Evolutionary conservation across 2,329 filamentous ascomycete species (phyloP).

Genomic region (Colletotrichum theobromicola): DNA sequence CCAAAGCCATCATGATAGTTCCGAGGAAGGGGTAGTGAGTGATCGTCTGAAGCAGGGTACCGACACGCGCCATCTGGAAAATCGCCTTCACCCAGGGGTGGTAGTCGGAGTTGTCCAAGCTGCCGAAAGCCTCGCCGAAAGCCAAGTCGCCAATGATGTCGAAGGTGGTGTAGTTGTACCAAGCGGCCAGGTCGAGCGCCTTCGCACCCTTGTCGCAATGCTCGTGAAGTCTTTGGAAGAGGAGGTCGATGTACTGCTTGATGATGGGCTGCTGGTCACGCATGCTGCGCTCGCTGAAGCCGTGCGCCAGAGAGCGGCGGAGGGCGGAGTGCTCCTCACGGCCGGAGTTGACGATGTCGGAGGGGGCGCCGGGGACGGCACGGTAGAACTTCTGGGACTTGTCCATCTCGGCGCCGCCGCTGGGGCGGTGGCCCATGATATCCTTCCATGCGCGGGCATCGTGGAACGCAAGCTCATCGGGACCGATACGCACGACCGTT

Average conservation of each 20-base stretch:
- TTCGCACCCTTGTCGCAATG: slow-evolving; percentile 19
- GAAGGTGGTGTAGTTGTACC: slow-evolving; percentile 33
- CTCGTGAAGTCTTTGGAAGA: slow-evolving; percentile 41
- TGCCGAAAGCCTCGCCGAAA: slow-evolving; percentile 33
- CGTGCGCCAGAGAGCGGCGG: slow-evolving; percentile 23
- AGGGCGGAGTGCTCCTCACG: slow-evolving; percentile 17
- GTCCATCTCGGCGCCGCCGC: slow-evolving; percentile 12
- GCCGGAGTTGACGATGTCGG: slow-evolving; percentile 22
- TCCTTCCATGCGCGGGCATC: slow-evolving; percentile 41
- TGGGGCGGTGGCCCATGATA: slow-evolving; percentile 38
- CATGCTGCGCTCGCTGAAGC: slow-evolving; percentile 29
- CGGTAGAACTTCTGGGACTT: slow-evolving; percentile 16
- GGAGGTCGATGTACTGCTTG: slow-evolving; percentile 41
- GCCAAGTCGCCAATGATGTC: slow-evolving; percentile 35
- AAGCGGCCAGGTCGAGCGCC: slow-evolving; percentile 27
- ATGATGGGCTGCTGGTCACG: slow-evolving; percentile 32
- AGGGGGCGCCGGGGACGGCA: background rate
- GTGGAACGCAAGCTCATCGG: slow-evolving; percentile 51
- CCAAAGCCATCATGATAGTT: slow-evolving; percentile 9
- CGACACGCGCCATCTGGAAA: slow-evolving; percentile 24
- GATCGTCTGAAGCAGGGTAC: background rate
- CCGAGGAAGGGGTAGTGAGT: slow-evolving; percentile 10
- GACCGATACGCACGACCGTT: slow-evolving; percentile 49
- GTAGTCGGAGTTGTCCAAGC: slow-evolving; percentile 26
- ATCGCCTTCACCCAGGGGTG: slow-evolving; percentile 31